These are phyloP conservation scores for Micromonas pusilla DNA, from an alignment of 139 green algal genomes.

Conservation along the genomic window DNA sequence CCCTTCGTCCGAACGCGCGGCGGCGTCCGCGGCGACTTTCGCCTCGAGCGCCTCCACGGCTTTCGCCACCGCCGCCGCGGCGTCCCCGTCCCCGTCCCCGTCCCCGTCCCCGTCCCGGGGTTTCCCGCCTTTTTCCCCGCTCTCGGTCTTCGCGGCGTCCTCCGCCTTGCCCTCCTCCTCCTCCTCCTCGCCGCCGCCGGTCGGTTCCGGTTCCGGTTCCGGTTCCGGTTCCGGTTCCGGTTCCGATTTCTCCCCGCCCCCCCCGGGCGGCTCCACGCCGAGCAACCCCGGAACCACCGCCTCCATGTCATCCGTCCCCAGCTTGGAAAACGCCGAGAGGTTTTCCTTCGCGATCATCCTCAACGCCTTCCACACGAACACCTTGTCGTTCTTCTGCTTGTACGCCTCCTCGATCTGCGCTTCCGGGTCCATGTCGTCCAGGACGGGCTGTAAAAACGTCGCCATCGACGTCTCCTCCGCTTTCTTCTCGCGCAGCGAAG, in stretches of 20 bases:
- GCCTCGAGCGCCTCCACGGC: background rate
- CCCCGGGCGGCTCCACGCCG: background rate
- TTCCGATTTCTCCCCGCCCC: background rate
- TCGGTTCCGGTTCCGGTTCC: background rate
- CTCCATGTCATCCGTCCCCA: constrained; percentile 1
- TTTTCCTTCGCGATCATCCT: constrained; percentile 5
- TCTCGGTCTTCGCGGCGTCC: background rate
- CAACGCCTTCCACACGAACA: constrained; percentile 26
- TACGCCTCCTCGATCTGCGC: constrained; percentile 29
- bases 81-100: too few relatives aligned
- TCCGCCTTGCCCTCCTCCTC: background rate
- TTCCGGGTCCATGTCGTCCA: constrained; percentile 31
- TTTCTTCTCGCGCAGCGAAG: background rate
- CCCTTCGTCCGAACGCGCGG: background rate
- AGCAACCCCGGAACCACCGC: constrained; percentile 9
- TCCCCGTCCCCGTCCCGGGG: too few relatives aligned
- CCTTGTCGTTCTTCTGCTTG: constrained; percentile 26
- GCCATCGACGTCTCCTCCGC: background rate
- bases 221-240: background rate
- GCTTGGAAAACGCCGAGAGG: background rate
- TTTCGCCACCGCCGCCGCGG: background rate
- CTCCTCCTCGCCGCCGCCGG: background rate
- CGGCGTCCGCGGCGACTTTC: background rate
- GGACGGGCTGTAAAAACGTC: background rate
- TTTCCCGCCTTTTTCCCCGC: background rate